Conservation (phyloP, 2,329 filamentous ascomycete genomes). For the Pseudocercospora ulei region DNA sequence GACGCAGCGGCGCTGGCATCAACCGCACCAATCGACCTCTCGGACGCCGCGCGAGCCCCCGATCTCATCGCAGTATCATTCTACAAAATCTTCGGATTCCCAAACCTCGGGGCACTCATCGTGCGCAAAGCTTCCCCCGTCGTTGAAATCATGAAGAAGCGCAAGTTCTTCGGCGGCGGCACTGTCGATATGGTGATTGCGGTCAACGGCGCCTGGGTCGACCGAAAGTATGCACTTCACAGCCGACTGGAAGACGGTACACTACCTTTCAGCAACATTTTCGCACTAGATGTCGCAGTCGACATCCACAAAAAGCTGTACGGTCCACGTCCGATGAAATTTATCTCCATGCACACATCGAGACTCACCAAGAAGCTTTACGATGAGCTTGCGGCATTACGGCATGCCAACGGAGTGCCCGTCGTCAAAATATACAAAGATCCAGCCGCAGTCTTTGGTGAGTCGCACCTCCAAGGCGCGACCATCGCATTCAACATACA, state of each 20-base stretch:
- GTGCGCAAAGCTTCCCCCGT: slow-evolving; percentile 60
- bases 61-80: slow-evolving; percentile 82
- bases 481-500: slow-evolving; percentile 73
- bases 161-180: slow-evolving; percentile 81
- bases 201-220: slow-evolving; percentile 69
- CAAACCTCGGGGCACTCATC: slow-evolving; percentile 73
- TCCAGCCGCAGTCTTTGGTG: slow-evolving; percentile 36
- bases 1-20: slow-evolving; percentile 74
- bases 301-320: slow-evolving; percentile 59
- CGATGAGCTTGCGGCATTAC: slow-evolving; percentile 48
- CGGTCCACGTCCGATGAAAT: slow-evolving; percentile 51
- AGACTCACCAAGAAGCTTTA: slow-evolving; percentile 54
- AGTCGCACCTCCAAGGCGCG: slow-evolving; percentile 52
- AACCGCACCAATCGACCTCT: slow-evolving; percentile 64
- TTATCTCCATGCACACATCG: slow-evolving; percentile 60
- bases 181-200: slow-evolving; percentile 78
- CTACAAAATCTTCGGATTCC: slow-evolving; percentile 94
- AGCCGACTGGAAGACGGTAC: slow-evolving; percentile 82
- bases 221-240: slow-evolving; percentile 63
- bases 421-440: slow-evolving; percentile 58
- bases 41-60: slow-evolving; percentile 59
- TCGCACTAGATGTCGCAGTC: slow-evolving; percentile 68
- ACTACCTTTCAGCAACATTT: slow-evolving; percentile 74
- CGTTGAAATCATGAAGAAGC: slow-evolving; percentile 45
- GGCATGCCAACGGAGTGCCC: slow-evolving; percentile 56